phyloP scores from a whole-genome alignment of 2,329 filamentous ascomycete species.

The Fusarium odoratissimum region DNA sequence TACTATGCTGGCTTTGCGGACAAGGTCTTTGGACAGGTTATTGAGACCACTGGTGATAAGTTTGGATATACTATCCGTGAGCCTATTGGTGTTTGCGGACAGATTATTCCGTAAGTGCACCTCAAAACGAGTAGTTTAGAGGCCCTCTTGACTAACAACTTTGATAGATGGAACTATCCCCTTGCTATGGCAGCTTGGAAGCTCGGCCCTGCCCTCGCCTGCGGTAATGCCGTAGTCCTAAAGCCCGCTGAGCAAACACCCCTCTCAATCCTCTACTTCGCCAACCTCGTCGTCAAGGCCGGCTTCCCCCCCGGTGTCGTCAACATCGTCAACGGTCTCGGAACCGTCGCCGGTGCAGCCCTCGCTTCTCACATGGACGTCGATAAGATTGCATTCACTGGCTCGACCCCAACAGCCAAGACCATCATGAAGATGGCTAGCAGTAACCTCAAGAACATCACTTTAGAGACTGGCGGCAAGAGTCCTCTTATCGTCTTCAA shows the following conservation, averaged over 20 bases:
- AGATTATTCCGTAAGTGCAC: slow-evolving; percentile 70
- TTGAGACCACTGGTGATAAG: slow-evolving; percentile 74
- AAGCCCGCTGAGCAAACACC: slow-evolving; percentile 77
- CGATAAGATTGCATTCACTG: slow-evolving; percentile 84
- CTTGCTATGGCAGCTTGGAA: slow-evolving; percentile 69
- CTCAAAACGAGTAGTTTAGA: rapidly evolving
- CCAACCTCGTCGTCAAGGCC: slow-evolving; percentile 74
- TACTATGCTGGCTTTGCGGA: slow-evolving; percentile 86
- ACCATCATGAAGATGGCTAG: slow-evolving; percentile 81
- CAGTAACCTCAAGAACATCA: slow-evolving; percentile 74
- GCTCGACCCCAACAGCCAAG: slow-evolving; percentile 76
- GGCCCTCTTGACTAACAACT: background rate
- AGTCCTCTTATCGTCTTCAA: slow-evolving; percentile 72
- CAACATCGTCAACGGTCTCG: slow-evolving; percentile 80
- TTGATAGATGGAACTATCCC: slow-evolving; percentile 72
- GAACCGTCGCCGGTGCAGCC: slow-evolving; percentile 74
- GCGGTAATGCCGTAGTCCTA: slow-evolving; percentile 72
- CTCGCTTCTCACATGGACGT: slow-evolving; percentile 75
- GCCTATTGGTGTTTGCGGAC: slow-evolving; percentile 80
- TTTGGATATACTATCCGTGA: slow-evolving; percentile 81
- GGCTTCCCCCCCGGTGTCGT: slow-evolving; percentile 83
- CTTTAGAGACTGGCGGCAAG: slow-evolving; percentile 75
- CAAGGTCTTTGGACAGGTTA: slow-evolving; percentile 82
- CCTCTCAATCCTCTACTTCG: slow-evolving; percentile 73
- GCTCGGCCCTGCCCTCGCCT: slow-evolving; percentile 75